A percentile compares a stretch with the other conserved stretches of the same genome.
phyloP scores from a whole-genome alignment of 2,329 filamentous ascomycete species.

The Seiridium cupressi region DNA sequence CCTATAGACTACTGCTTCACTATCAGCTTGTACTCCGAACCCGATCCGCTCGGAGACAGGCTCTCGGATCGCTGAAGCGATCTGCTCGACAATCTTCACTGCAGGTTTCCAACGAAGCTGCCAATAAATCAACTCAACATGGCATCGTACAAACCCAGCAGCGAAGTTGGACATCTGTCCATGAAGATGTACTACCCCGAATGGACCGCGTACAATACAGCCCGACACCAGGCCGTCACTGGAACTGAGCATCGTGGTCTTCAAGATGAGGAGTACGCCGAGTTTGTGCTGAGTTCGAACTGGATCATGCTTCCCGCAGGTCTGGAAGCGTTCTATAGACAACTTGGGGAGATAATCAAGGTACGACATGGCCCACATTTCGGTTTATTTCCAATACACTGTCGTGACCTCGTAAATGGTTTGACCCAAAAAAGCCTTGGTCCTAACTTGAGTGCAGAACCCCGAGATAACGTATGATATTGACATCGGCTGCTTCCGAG shows the following conservation, averaged over 20 bases:
- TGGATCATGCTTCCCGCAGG: conserved; percentile 11
- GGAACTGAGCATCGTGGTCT: background rate
- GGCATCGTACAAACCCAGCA: background rate
- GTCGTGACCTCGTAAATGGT: too few species aligned
- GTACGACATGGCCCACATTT: background rate
- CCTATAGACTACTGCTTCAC: too few species aligned
- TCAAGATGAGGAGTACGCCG: background rate
- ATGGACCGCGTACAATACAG: background rate
- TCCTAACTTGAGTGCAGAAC: background rate
- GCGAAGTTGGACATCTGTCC: background rate
- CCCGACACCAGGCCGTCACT: background rate
- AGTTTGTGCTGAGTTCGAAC: conserved; percentile 6
- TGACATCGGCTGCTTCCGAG: conserved; percentile 6
- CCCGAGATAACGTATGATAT: conserved; percentile 6
- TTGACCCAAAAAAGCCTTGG: background rate
- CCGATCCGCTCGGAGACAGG: too few species aligned
- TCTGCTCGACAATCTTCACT: too few species aligned
- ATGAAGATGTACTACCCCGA: background rate
- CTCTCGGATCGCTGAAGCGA: too few species aligned
- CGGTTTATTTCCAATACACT: too few species aligned
- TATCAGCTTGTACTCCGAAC: too few species aligned
- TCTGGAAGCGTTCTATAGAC: conserved; percentile 6
- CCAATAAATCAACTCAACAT: background rate
- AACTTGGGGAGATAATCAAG: background rate
- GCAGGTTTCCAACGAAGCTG: too few species aligned